Evolutionary conservation across 768 basidiomycete species (phyloP).

Genomic region (Amanita pseudoporphyria): DNA sequence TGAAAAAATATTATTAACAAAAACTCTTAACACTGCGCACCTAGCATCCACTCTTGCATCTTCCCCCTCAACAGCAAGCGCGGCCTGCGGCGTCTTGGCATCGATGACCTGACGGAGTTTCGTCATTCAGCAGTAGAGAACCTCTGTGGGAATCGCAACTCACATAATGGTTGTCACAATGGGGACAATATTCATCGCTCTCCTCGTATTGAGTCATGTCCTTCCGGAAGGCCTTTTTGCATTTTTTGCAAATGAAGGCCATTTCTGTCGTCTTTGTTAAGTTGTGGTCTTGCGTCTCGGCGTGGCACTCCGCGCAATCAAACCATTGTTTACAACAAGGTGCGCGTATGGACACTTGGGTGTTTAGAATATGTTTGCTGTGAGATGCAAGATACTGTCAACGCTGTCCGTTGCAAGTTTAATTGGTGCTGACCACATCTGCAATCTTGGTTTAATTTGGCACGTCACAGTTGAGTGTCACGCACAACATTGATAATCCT

Average conservation of each 20-base stretch:
- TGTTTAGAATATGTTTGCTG: slow-evolving; percentile 91
- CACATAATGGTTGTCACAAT: slow-evolving; percentile 98
- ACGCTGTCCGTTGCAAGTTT: neutral
- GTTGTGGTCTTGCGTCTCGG: slow-evolving; percentile 65
- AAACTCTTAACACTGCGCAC: slow-evolving; percentile 31
- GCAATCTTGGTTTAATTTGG: neutral
- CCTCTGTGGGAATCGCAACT: slow-evolving; percentile 19
- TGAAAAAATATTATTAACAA: slow-evolving; percentile 1
- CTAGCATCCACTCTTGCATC: slow-evolving; percentile 82
- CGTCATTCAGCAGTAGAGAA: neutral
- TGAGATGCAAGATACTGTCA: no score
- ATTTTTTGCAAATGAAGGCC: slow-evolving; percentile 38
- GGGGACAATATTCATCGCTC: slow-evolving; percentile 96
- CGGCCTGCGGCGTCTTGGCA: slow-evolving; percentile 83
- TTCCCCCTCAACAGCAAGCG: slow-evolving; percentile 82
- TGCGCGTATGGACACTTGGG: slow-evolving; percentile 91
- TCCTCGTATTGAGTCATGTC: slow-evolving; percentile 91
- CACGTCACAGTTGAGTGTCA: slow-evolving; percentile 2
- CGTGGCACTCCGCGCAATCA: slow-evolving; percentile 95
- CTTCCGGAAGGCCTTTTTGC: slow-evolving; percentile 91
- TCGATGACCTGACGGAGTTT: slow-evolving; percentile 61
- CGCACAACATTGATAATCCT: no score
- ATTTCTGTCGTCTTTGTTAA: slow-evolving; percentile 69
- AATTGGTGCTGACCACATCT: neutral
- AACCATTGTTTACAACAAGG: slow-evolving; percentile 98